Evolutionary conservation across 2,329 filamentous ascomycete genomes (phyloP), one percentile per base, ranked within the genome.

Genomic region (Cladosporium sp.): DNA sequence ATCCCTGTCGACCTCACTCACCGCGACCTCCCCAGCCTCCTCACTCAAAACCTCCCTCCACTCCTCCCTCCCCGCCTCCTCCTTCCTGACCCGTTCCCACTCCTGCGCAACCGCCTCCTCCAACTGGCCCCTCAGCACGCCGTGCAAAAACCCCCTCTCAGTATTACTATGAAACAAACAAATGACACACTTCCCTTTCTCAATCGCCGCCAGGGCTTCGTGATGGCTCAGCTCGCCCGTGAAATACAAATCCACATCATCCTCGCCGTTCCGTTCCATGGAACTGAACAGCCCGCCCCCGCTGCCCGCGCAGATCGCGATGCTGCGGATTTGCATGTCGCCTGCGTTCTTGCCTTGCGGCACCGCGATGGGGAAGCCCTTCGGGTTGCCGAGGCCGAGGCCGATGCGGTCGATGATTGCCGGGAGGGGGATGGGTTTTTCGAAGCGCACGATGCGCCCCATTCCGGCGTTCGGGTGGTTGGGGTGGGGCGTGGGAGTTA

Each of bases 171-270:
- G 93, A 62, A 96, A 95, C 42, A 95, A 78, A 36, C 85, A 86
- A 45, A 97, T 80, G 1, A 97, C 88, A 49, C 83, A 86, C 56
- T 85, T 85, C 1, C 91, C 91, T 52, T 84, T 80, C 73, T 96
- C 91, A 22, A 88, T 89, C 1, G 90, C 89, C 34, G 87, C 82
- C 52, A 99, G 78, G 3, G 92, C 90, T 56, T 93, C 89, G 66
- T 99, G 93, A 66, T 99, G 93, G 62, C 83, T 88, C 76, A 97
- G 81, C 73, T 99, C 93, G 1, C 93, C 93, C 0, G 89, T 97
- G 60, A 99, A 88, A 3, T 95, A 71, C 34, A 97, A 69, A 63
- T 96, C 89, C 0, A 90, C 89, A 37, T 76, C 71, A 9, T 4
- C 4, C 52, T 68, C 62, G 18, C 63, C 64, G 18, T 60, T 60